phyloP scores from a whole-genome alignment of 169 alveolate species.

The Cryptosporidium baileyi region DNA sequence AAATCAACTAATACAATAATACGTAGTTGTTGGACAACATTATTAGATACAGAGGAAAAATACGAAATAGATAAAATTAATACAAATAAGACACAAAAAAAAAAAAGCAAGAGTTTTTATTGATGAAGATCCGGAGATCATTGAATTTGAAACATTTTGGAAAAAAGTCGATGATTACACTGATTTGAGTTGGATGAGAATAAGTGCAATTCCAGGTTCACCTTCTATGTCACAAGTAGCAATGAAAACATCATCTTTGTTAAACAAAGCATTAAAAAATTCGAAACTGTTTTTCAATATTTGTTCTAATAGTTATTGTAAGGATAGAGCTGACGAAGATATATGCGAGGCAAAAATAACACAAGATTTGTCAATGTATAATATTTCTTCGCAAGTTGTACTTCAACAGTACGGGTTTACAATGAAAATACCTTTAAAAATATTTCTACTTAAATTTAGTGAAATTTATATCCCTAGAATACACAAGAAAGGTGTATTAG shows the following conservation, averaged over 20 bases:
- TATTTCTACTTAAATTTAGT: slow-evolving; percentile 52
- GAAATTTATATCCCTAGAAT: slow-evolving; percentile 62
- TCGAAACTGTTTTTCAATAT: slow-evolving; percentile 1
- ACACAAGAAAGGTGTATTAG: slow-evolving; percentile 56
- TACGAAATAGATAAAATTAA: neutral
- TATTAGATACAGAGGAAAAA: slow-evolving; percentile 29
- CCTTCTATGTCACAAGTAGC: slow-evolving; percentile 69
- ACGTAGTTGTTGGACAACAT: slow-evolving; percentile 47
- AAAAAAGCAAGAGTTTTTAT: neutral
- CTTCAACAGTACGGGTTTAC: slow-evolving; percentile 62
- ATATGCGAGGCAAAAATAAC: slow-evolving; percentile 8
- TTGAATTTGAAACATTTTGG: slow-evolving; percentile 42
- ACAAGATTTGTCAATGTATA: slow-evolving; percentile 20
- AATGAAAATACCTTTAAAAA: slow-evolving; percentile 31
- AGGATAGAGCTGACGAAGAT: neutral
- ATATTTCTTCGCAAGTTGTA: slow-evolving; percentile 47
- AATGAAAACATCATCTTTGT: neutral
- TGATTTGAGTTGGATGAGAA: slow-evolving; percentile 48
- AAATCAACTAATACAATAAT: slow-evolving; percentile 39
- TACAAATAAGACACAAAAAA: neutral
- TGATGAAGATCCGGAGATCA: slow-evolving; percentile 57
- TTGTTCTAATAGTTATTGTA: slow-evolving; percentile 37
- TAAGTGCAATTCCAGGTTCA: slow-evolving; percentile 66
- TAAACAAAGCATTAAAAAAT: slow-evolving; percentile 6
- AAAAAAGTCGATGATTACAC: slow-evolving; percentile 3